Base-by-base conservation (phyloP, 2,329 filamentous ascomycete genomes). In the Fusarium globosum region DNA sequence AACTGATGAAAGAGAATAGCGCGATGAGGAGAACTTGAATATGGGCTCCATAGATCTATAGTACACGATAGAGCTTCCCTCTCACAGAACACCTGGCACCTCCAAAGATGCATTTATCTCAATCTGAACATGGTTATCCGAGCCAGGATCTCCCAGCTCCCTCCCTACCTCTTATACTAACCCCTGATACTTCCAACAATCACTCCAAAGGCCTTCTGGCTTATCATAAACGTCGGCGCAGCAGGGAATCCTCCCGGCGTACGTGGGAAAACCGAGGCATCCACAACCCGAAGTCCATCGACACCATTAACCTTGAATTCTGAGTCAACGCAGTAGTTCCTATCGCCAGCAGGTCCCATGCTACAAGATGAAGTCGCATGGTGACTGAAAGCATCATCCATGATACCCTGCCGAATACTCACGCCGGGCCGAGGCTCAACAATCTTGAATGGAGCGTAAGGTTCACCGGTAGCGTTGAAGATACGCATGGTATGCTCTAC, bases 281-380 rank as follows among this genome's bases (percentile, higher is more conserved):
- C 90, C 4, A 91, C 89, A 11, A 91, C 89, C 9, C 89, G 82
- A 56, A 91, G 80, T 0, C 85, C 85, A 2, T 83, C 78, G 1
- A 89, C 85, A 3, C 88, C 88, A 23, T 86, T 82, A 7, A 91
- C 89, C 26, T 84, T 82, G 78, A 91, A 90, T 58, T 86, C 81
- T 0, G 82, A 83, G 76, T 91, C 87, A 56, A 91, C 78, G 6
- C 90, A 88, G 14, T 88, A 88, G 76, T 83, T 84, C 2, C 79
- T 79, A 76, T 91, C 87, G 18, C 82, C 82, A 35, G 86, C 85
- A 2, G 82, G 81, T 2, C 90, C 89, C 71, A 91, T 91, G 1
- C 87, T 83, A 51, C 84, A 86, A 0, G 88, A 88, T 43, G 86
- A 88, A 2, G 83, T 87, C 4, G 87, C 87, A 77, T 91, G 89